Evolutionary conservation across 495 filamentous ascomycete species (phyloP), one percentile per base, ranked within the genome.

Genomic region (Hypoxylon lenormandii): DNA sequence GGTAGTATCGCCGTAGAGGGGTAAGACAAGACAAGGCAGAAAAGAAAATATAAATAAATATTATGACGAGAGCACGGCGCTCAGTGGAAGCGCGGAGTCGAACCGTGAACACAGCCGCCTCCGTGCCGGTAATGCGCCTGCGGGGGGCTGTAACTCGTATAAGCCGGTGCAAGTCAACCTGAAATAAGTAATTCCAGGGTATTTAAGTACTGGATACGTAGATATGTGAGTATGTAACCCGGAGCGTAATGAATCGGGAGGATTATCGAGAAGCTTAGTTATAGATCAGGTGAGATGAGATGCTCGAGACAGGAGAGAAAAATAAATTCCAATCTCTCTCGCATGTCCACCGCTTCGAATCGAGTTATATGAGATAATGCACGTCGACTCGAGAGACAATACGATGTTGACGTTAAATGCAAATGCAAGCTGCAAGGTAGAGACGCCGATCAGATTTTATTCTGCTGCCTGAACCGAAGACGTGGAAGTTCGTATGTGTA

Each of bases 401-500:
- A 42, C 38, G 38, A 42, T 42, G 38, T 42, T 42, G 11, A 40
- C n/a, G 21, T 56, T 56, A 67, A 23, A 43, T 53, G 28, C 30
- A 47, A 7, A 3, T 10, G 19, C 1, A 45, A 26, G 30, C 30
- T 10, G 19, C 1, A 45, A 26, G 42, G 42, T 43, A 16, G 16
- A 8, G 2, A 10, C 15, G 33, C 36, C 38, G 38, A 49, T 38
- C 15, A 50, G 45, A 1, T 42, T 52, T 74, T 72, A 74, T 74
- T 72, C 72, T 74, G 69, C 61, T 74, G 72, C 72, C 72, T 74
- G 69, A 67, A 64, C 52, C 53, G 26, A 56, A 63, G 40, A 30
- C 38, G 28, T 40, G 62, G 21, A 65, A 37, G 46, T 49, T 42
- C 1, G 23, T 15, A 12, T 38, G 36, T 6, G 30, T 33, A 33